These are phyloP conservation scores for Sphaceloma murrayae DNA, from an alignment of 2,329 filamentous ascomycete genomes.

Conservation along the genomic window DNA sequence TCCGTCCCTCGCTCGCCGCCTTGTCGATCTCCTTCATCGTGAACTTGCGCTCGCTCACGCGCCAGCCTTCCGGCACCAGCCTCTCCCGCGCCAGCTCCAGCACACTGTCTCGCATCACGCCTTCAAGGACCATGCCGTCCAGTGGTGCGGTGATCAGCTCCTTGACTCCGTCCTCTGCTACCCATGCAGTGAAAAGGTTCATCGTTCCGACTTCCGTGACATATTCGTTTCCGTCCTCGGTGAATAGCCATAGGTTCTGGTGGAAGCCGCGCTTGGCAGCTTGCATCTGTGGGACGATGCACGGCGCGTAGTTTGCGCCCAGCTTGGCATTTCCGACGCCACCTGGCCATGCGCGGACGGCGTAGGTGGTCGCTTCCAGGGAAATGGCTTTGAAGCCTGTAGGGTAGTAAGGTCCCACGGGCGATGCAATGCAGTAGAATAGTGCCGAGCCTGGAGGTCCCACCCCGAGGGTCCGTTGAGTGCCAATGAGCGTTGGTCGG, in stretches of 20 bases:
- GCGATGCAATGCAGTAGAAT: slow-evolving; percentile 89
- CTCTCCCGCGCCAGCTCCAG: slow-evolving; percentile 77
- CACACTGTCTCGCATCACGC: slow-evolving; percentile 86
- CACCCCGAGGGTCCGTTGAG: slow-evolving; percentile 86
- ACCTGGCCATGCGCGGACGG: slow-evolving; percentile 93
- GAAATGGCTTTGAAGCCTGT: slow-evolving; percentile 97
- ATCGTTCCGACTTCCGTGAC: slow-evolving; percentile 97
- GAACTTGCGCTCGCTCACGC: slow-evolving; percentile 77
- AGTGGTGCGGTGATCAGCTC: slow-evolving; percentile 92
- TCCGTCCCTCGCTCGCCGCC: slow-evolving; percentile 70
- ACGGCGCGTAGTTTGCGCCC: slow-evolving; percentile 98
- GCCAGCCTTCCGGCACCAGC: slow-evolving; percentile 78
- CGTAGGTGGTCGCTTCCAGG: slow-evolving; percentile 91
- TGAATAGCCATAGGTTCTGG: slow-evolving; percentile 97
- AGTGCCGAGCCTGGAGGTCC: slow-evolving; percentile 85
- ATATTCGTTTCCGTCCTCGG: slow-evolving; percentile 61
- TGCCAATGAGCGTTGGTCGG: slow-evolving; percentile 93
- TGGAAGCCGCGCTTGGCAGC: slow-evolving; percentile 88
- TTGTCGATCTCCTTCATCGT: slow-evolving; percentile 79
- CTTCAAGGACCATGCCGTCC: slow-evolving; percentile 92
- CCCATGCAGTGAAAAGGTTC: slow-evolving; percentile 89
- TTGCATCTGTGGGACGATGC: slow-evolving; percentile 90
- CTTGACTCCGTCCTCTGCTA: slow-evolving; percentile 77
- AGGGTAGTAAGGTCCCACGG: slow-evolving; percentile 95
- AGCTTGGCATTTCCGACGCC: slow-evolving; percentile 98